phyloP scores from a whole-genome alignment of 108 stramenopile species.

The Asterionellopsis glacialis region DNA sequence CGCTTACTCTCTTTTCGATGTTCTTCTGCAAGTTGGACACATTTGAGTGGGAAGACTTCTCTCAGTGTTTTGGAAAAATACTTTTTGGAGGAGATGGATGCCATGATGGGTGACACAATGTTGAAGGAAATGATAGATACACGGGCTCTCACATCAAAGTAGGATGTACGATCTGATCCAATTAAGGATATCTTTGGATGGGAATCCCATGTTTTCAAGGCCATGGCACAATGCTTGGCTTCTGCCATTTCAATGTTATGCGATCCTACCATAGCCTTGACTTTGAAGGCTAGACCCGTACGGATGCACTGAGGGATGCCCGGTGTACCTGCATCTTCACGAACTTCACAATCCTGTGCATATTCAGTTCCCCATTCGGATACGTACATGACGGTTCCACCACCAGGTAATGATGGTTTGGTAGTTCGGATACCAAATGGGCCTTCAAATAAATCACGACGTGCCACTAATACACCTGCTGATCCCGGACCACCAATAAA shows the following conservation, averaged over 20 bases:
- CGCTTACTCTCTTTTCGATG: too few species aligned
- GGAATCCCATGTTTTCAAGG: not conserved
- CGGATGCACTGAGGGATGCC: constrained; percentile 43
- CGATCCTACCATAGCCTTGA: not conserved
- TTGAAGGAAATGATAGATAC: too few species aligned
- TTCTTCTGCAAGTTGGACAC: too few species aligned
- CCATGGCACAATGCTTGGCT: not conserved
- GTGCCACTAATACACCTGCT: constrained; percentile 25
- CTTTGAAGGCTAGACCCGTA: constrained; percentile 48
- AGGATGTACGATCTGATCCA: not conserved
- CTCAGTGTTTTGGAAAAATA: too few species aligned
- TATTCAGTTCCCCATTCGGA: not conserved
- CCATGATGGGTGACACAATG: too few species aligned
- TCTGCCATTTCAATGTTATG: not conserved
- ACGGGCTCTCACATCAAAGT: too few species aligned
- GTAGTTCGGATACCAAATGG: not conserved
- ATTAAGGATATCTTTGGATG: not conserved
- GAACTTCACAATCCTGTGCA: constrained; percentile 25
- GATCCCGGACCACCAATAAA: constrained; percentile 51
- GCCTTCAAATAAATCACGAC: constrained; percentile 21
- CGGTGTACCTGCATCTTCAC: constrained; percentile 61
- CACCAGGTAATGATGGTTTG: constrained; percentile 15
- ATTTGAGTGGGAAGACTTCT: too few species aligned
- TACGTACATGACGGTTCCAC: constrained; percentile 44
- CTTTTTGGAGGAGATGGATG: too few species aligned